Percentiles rank a stretch among this genome's conserved stretches.
phyloP scores from a whole-genome alignment of 2,329 filamentous ascomycete species.

The Diaporthe sp. region DNA sequence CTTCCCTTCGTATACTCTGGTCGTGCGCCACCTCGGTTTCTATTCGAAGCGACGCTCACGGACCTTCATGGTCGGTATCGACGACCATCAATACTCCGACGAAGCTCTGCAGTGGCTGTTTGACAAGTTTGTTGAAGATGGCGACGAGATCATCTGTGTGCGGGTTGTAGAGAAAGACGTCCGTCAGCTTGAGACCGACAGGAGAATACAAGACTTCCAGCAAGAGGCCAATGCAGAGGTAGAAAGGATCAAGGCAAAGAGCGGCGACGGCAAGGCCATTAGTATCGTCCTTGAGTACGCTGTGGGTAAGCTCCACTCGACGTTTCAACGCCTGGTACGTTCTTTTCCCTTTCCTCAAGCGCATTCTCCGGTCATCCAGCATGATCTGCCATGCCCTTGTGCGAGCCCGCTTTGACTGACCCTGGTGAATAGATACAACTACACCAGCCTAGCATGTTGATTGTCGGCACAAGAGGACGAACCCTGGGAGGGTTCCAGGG shows the following conservation, averaged over 20 bases:
- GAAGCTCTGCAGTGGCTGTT: slow-evolving; percentile 94
- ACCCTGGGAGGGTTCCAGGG: slow-evolving; percentile 90
- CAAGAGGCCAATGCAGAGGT: slow-evolving; percentile 82
- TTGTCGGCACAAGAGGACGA: slow-evolving; percentile 89
- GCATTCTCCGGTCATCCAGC: neutral
- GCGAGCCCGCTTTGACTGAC: slow-evolving; percentile 24
- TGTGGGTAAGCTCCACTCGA: slow-evolving; percentile 89
- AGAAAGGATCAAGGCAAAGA: slow-evolving; percentile 83
- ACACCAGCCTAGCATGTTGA: slow-evolving; percentile 90
- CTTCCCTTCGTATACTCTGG: slow-evolving; percentile 81
- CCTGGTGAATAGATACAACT: slow-evolving; percentile 78
- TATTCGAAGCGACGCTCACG: slow-evolving; percentile 81
- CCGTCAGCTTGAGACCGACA: slow-evolving; percentile 74
- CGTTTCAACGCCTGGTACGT: slow-evolving; percentile 89
- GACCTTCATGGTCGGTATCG: slow-evolving; percentile 91
- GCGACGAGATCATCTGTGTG: slow-evolving; percentile 92
- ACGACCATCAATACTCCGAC: slow-evolving; percentile 92
- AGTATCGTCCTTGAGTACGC: slow-evolving; percentile 89
- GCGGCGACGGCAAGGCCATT: slow-evolving; percentile 83
- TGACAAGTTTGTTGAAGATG: slow-evolving; percentile 92
- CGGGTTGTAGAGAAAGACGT: slow-evolving; percentile 88
- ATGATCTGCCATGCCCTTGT: neutral
- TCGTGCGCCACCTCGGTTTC: slow-evolving; percentile 89
- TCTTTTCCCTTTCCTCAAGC: neutral
- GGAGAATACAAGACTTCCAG: slow-evolving; percentile 69